Evolutionary conservation across 352 stramenopile species (phyloP).

Genomic region (Peronospora destructor): DNA sequence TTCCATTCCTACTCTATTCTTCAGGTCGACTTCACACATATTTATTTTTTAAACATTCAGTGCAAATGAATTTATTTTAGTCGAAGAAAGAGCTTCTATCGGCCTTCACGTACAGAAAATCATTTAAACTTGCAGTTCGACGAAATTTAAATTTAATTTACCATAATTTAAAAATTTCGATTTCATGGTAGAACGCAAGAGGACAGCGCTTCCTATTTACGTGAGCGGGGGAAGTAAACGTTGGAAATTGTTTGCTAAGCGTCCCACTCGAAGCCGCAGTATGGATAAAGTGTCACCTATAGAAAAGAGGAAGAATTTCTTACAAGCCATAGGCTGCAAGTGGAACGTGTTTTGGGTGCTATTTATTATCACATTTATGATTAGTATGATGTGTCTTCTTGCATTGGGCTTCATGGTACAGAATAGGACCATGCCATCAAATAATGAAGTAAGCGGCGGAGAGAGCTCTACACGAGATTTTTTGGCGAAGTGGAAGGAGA

Average conservation of each 20-base stretch:
- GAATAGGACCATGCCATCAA: slow-evolving; percentile 34
- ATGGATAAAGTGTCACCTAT: slow-evolving; percentile 8
- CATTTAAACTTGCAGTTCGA: too few species aligned
- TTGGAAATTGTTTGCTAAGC: slow-evolving; percentile 32
- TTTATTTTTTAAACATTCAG: too few species aligned
- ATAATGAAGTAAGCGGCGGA: slow-evolving; percentile 34
- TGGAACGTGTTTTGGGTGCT: slow-evolving; percentile 44
- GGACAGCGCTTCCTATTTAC: slow-evolving; percentile 36
- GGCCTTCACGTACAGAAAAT: too few species aligned
- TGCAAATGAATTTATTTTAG: too few species aligned
- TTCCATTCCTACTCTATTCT: too few species aligned
- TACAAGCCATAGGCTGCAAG: slow-evolving; percentile 21
- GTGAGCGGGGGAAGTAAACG: slow-evolving; percentile 20
- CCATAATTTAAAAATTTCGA: too few species aligned
- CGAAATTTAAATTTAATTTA: too few species aligned
- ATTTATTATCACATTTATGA: slow-evolving; percentile 39
- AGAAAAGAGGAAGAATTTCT: slow-evolving; percentile 5
- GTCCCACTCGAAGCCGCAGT: slow-evolving; percentile 25
- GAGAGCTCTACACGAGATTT: slow-evolving; percentile 20
- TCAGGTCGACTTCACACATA: too few species aligned
- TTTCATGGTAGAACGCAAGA: slow-evolving; percentile 17
- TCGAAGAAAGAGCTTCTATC: neutral
- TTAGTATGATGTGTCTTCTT: slow-evolving; percentile 48
- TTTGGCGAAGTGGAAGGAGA: slow-evolving; percentile 35
- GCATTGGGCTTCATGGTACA: slow-evolving; percentile 44